Conservation (phyloP, 345 rosid genomes). For the Arabidopsis suecica region DNA sequence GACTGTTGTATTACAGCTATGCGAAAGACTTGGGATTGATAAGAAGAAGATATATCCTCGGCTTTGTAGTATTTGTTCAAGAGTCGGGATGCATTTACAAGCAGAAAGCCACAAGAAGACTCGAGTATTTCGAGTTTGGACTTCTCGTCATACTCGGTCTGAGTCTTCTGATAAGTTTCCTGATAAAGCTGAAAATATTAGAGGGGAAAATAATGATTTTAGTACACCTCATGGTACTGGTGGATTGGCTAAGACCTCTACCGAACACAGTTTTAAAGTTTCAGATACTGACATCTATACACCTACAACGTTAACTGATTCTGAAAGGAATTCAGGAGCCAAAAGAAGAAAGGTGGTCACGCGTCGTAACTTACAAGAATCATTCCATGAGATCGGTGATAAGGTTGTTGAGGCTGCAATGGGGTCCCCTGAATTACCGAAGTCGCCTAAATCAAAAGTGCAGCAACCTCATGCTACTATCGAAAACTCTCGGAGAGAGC, state of each 20-base stretch:
- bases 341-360: constrained; percentile 41
- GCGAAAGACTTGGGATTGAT: constrained; percentile 81
- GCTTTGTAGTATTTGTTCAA: constrained; percentile 63
- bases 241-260: constrained; percentile 43
- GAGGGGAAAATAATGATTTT: constrained; percentile 45
- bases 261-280: constrained; percentile 48
- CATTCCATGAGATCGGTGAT: constrained; percentile 44
- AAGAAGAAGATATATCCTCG: constrained; percentile 79
- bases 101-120: constrained; percentile 75
- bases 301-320: constrained; percentile 45
- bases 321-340: constrained; percentile 51
- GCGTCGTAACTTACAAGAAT: constrained; percentile 50
- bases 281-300: constrained; percentile 49
- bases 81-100: constrained; percentile 76
- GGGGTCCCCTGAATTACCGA: constrained; percentile 45
- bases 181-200: constrained; percentile 44
- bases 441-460: constrained; percentile 47
- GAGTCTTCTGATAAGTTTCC: constrained; percentile 55
- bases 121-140: constrained; percentile 74
- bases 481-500: constrained; percentile 78
- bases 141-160: constrained; percentile 56
- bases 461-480: constrained; percentile 55
- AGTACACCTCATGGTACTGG: constrained; percentile 45
- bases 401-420: constrained; percentile 45
- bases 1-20: constrained; percentile 54